phyloP scores from a whole-genome alignment of 108 stramenopile genomes.

The Mediolabrus comicus region DNA sequence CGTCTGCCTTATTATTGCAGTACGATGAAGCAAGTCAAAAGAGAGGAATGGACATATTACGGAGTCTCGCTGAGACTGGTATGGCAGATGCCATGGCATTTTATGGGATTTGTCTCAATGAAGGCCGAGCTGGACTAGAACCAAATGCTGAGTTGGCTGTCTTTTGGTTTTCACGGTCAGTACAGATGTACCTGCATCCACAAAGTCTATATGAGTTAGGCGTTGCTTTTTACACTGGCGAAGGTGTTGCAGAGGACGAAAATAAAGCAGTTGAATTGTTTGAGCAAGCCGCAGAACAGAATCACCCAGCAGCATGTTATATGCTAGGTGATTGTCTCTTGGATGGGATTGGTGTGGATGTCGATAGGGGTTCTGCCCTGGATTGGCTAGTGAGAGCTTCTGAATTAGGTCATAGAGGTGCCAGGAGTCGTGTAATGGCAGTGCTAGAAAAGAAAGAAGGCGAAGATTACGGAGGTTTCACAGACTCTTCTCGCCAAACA shows the following conservation, averaged over 20 bases:
- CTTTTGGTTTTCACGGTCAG: constrained; percentile 42
- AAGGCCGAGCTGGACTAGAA: constrained; percentile 51
- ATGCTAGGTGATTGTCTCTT: constrained; percentile 67
- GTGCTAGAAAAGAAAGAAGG: constrained; percentile 49
- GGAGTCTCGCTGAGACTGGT: constrained; percentile 16
- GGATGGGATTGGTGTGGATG: constrained; percentile 51
- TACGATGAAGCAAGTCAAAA: constrained; percentile 23
- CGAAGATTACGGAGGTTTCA: constrained; percentile 42
- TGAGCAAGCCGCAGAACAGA: constrained; percentile 39
- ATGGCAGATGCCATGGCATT: constrained; percentile 23
- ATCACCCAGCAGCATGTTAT: constrained; percentile 65
- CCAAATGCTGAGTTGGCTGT: constrained; percentile 49
- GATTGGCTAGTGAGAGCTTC: constrained; percentile 59
- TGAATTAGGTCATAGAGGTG: constrained; percentile 65
- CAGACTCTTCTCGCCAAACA: constrained; percentile 49
- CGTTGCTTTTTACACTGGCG: constrained; percentile 61
- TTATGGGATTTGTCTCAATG: constrained; percentile 49
- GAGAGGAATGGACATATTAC: constrained; percentile 31
- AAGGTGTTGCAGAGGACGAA: constrained; percentile 52
- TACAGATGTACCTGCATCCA: constrained; percentile 38
- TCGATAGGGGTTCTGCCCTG: constrained; percentile 53
- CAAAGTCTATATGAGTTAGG: constrained; percentile 55
- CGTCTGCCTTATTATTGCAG: constrained; percentile 19
- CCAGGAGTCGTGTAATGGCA: constrained; percentile 55
- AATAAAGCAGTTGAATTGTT: constrained; percentile 49